These are phyloP conservation scores for Saksenaea oblongispora DNA, from an alignment of 371 early-diverging fungal genomes.

Conservation along the genomic window DNA sequence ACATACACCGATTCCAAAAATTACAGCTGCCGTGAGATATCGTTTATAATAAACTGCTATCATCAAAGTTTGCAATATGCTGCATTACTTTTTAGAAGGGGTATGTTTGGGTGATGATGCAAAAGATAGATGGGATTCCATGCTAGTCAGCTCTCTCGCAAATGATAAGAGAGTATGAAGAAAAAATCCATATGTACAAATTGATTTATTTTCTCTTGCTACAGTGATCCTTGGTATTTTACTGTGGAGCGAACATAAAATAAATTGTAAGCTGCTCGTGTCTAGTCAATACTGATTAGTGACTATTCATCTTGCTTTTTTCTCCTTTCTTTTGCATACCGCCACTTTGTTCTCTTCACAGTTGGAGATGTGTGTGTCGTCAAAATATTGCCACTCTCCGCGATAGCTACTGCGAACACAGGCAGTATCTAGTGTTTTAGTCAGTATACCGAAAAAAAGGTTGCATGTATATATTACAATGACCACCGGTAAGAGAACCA, in stretches of 20 bases:
- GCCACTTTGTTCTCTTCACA: slow-evolving; percentile 66
- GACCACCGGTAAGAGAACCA: slow-evolving; percentile 91
- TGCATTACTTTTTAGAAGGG: too few relatives aligned
- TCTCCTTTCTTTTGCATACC: slow-evolving; percentile 34
- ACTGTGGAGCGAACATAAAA: slow-evolving; percentile 28
- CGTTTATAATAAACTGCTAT: too few relatives aligned
- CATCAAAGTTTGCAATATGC: too few relatives aligned
- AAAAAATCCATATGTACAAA: slow-evolving; percentile 1
- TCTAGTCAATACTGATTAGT: slow-evolving; percentile 3
- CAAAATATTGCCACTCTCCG: slow-evolving; percentile 90
- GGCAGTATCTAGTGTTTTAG: slow-evolving; percentile 70
- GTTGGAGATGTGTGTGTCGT: slow-evolving; percentile 83
- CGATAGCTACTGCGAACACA: slow-evolving; percentile 78
- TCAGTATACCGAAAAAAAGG: neutral
- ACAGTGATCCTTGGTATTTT: slow-evolving; percentile 14
- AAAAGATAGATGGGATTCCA: too few relatives aligned
- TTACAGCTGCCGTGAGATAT: too few relatives aligned
- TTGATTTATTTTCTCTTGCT: neutral
- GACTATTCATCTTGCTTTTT: neutral
- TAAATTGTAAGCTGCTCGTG: slow-evolving; percentile 29
- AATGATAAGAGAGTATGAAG: too few relatives aligned
- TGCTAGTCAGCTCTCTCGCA: too few relatives aligned
- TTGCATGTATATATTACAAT: slow-evolving; percentile 52
- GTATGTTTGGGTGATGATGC: too few relatives aligned
- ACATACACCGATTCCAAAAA: too few relatives aligned